Conservation (phyloP, 2,329 filamentous ascomycete species). For the Basipetospora chlamydospora region DNA sequence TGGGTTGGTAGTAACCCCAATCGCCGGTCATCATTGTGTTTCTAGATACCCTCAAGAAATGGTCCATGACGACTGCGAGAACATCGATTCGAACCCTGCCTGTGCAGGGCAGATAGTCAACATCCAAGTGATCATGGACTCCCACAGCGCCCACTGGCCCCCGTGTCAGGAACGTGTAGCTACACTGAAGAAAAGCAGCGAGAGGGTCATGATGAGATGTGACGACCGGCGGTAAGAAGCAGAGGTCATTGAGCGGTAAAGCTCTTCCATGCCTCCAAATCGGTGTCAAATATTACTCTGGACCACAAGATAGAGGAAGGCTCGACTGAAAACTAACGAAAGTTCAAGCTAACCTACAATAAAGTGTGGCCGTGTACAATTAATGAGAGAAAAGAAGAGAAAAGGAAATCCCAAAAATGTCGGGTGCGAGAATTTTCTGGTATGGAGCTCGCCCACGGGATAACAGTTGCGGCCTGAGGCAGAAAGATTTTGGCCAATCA, state of each 20-base stretch:
- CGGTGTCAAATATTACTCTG: constrained; percentile 45
- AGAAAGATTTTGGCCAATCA: constrained; percentile 24
- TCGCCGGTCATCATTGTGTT: no score
- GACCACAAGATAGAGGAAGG: constrained; percentile 62
- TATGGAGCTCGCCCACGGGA: no score
- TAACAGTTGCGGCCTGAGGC: constrained; percentile 24
- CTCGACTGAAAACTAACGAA: constrained; percentile 37
- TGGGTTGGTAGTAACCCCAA: no score
- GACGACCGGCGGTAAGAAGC: constrained; percentile 63
- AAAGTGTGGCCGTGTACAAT: constrained; percentile 57
- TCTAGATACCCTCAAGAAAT: no score
- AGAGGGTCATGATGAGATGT: constrained; percentile 41
- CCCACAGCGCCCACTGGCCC: no score
- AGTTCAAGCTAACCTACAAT: constrained; percentile 56
- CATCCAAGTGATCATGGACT: no score
- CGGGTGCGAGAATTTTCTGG: no score
- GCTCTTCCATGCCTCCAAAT: constrained; percentile 58
- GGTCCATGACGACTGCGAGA: no score
- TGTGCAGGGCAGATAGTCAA: no score
- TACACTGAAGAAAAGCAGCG: no score
- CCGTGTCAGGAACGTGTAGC: no score
- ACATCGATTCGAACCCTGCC: no score
- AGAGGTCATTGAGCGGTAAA: constrained; percentile 41
- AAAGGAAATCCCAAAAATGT: constrained; percentile 10
- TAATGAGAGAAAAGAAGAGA: constrained; percentile 28